These are phyloP conservation scores for Collybiopsis luxurians DNA, from an alignment of 768 basidiomycete species.

Conservation along the genomic window DNA sequence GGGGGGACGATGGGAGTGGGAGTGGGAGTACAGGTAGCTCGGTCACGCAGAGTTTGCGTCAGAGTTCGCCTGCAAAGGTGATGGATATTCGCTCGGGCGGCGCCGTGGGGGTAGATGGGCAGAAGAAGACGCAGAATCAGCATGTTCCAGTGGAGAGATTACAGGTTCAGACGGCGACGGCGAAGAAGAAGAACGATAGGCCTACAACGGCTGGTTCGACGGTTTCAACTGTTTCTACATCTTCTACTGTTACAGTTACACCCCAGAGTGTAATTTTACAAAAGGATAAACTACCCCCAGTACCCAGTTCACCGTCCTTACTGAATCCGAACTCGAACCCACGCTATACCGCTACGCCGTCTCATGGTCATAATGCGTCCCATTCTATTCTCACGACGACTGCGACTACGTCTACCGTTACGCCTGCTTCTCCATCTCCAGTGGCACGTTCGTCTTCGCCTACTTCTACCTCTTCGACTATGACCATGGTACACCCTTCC, in stretches of 20 bases:
- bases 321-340: too few species aligned
- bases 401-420: background rate
- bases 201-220: background rate
- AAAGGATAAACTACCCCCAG: too few species aligned
- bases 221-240: background rate
- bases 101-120: background rate
- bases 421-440: too few species aligned
- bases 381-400: background rate
- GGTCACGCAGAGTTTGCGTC: background rate
- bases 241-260: background rate
- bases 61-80: background rate
- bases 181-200: background rate
- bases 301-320: too few species aligned
- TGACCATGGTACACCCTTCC: too few species aligned
- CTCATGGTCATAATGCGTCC: too few species aligned
- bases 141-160: too few species aligned
- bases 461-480: too few species aligned
- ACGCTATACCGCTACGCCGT: too few species aligned
- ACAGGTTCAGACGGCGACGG: too few species aligned
- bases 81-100: background rate
- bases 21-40: background rate
- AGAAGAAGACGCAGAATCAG: background rate
- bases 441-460: too few species aligned
- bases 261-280: too few species aligned
- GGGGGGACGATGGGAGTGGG: background rate